A percentile compares a stretch with the other conserved stretches of the same genome.
Conservation (phyloP, 768 basidiomycete species). For the Podaxis mareebaensis region DNA sequence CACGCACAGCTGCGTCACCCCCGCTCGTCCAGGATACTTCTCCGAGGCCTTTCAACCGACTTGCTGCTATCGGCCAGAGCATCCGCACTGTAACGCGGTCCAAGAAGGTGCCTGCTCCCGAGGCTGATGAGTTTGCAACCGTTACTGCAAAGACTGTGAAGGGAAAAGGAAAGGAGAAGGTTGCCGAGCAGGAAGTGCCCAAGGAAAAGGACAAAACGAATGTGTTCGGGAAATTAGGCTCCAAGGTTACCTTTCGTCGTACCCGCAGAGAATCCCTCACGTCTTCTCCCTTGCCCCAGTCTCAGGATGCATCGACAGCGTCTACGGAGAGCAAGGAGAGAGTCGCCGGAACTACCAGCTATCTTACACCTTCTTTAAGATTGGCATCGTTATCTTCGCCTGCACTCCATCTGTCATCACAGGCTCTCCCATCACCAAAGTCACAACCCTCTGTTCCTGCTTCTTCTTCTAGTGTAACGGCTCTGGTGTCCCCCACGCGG, state of each 20-base stretch:
- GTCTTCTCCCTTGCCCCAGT: constrained; percentile 7
- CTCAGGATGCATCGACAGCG: constrained; percentile 6
- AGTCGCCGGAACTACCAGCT: constrained; percentile 57
- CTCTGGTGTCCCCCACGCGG: constrained; percentile 46
- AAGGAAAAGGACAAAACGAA: constrained; percentile 31
- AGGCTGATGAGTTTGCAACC: constrained; percentile 45
- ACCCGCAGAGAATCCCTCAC: constrained; percentile 17
- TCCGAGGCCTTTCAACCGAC: constrained; percentile 59
- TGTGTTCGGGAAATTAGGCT: constrained; percentile 20
- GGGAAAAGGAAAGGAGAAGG: constrained; percentile 45
- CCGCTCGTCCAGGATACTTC: constrained; percentile 38
- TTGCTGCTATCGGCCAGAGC: constrained; percentile 69
- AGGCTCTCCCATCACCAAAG: constrained; percentile 54
- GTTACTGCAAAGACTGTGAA: constrained; percentile 38
- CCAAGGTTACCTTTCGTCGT: constrained; percentile 29
- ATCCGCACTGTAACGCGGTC: constrained; percentile 64
- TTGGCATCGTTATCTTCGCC: constrained; percentile 78
- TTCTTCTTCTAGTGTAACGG: constrained; percentile 46
- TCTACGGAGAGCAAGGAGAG: constrained; percentile 42
- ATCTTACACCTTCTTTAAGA: constrained; percentile 64
- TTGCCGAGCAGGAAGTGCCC: constrained; percentile 23
- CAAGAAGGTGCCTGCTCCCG: constrained; percentile 39
- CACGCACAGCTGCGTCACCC: constrained; percentile 31
- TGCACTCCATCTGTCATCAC: constrained; percentile 63
- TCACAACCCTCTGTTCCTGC: constrained; percentile 47